phyloP scores from a whole-genome alignment of 2,329 filamentous ascomycete genomes.

The Pestalotiopsis sp. region DNA sequence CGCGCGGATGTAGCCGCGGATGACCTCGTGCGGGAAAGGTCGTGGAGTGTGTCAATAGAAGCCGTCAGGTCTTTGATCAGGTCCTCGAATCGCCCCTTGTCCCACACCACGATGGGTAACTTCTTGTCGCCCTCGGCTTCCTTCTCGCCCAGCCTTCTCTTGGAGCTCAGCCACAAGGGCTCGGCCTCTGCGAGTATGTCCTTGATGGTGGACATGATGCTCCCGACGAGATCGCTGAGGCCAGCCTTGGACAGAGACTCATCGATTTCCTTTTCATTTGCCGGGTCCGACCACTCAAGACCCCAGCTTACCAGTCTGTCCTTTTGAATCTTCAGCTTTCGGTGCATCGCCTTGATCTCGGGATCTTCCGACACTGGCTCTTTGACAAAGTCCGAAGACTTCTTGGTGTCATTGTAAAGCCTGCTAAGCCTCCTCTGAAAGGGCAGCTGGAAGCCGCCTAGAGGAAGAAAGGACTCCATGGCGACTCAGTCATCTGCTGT shows the following conservation, averaged over 20 bases:
- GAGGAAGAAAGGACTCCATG: conserved; percentile 56
- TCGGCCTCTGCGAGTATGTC: conserved; percentile 79
- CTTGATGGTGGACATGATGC: conserved; percentile 80
- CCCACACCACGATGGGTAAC: conserved; percentile 61
- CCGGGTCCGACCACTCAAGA: conserved; percentile 76
- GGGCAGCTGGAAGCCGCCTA: conserved; percentile 56
- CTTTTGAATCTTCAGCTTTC: conserved; percentile 79
- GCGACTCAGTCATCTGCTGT: background rate
- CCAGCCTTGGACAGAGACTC: conserved; percentile 73
- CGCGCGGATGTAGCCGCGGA: conserved; percentile 40
- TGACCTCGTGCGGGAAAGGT: conserved; percentile 69
- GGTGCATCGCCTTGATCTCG: conserved; percentile 71
- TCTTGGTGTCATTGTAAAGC: conserved; percentile 82
- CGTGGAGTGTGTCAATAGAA: conserved; percentile 79
- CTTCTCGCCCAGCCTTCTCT: conserved; percentile 43
- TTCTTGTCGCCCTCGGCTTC: conserved; percentile 53
- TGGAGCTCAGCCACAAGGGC: conserved; percentile 67
- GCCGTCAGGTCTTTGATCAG: conserved; percentile 74
- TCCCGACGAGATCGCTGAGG: conserved; percentile 75
- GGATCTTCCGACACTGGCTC: conserved; percentile 66
- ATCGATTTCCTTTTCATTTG: conserved; percentile 68
- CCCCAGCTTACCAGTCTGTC: conserved; percentile 80
- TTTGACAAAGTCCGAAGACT: conserved; percentile 73
- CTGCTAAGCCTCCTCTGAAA: conserved; percentile 68
- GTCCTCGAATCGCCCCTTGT: conserved; percentile 75